Evolutionary conservation across 208 protist genomes (phyloP), one percentile per base, ranked within the genome.

Genomic region (Endotrypanum monterogeii): DNA sequence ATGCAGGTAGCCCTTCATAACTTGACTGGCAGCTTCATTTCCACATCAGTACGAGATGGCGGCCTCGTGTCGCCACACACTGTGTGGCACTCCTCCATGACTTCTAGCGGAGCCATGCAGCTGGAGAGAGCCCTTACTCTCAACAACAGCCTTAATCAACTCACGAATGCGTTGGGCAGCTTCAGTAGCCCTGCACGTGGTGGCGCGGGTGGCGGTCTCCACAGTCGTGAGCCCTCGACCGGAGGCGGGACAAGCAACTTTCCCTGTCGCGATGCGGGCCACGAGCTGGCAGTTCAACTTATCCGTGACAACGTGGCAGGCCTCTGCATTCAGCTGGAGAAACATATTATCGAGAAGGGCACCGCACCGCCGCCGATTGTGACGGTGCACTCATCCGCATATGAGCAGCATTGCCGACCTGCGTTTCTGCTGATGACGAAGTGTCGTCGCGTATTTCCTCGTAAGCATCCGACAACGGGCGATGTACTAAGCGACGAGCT

Each of bases 261-360:
- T 25, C 69, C 14, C 7, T 12, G 32, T 35, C 41, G 9, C 56
- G n/a, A 5, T 16, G 4, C 44, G 8, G 55, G 25, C 1, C 54
- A 37, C 28, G 62, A 57, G 25, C 55, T 79, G 9, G 74, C 71
- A 32, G 81, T 87, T 66, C 70, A 54, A 54, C 84, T 81, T 23
- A 82, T 95, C 67, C 71, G 81, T 25, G 87, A 93, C 37, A 88
- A 89, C 73, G 79, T 93, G 63, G 79, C 83, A 18, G 87, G 91
- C 8, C 78, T 95, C 54, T 81, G 85, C 62, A 89, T 95, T 30
- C 80, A 76, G 44, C 78, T 95, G n/a, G 85, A 93, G 52, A 78
- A 84, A 48, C 41, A 65, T 14, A 71, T 74, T 9, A 84, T 95
- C 39, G 80, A 86, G 62, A 72, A 75, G 14, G 79, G 74, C 51